phyloP scores from a whole-genome alignment of 2,329 filamentous ascomycete species.

The Ambrosiella cleistominuta region DNA sequence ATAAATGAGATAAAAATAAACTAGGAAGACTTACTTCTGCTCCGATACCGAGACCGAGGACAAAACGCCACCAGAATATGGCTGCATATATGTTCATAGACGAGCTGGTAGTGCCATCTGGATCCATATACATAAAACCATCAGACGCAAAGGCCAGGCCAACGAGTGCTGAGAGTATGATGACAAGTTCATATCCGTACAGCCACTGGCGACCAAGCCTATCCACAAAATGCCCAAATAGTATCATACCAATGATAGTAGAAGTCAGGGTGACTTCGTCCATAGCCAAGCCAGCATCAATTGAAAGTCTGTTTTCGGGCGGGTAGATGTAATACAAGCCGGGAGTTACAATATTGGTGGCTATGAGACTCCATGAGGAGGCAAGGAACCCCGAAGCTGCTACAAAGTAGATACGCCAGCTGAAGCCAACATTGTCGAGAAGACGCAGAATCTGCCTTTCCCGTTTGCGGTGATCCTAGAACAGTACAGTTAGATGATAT shows the following conservation, averaged over 20 bases:
- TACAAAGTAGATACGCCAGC: conserved; percentile 17
- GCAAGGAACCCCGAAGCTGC: conserved; percentile 18
- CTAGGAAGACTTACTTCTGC: conserved; percentile 15
- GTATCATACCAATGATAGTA: conserved; percentile 16
- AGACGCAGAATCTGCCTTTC: conserved; percentile 13
- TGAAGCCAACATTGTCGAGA: conserved; percentile 16
- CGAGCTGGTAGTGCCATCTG: conserved; percentile 1
- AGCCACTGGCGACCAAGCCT: conserved; percentile 16
- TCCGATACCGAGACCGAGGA: conserved; percentile 18
- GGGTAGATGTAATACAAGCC: conserved; percentile 18
- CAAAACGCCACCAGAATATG: conserved; percentile 15
- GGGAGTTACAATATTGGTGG: conserved; percentile 18
- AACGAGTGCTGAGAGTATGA: conserved; percentile 16
- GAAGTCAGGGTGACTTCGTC: conserved; percentile 16
- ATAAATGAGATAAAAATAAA: not conserved
- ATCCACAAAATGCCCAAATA: conserved; percentile 17
- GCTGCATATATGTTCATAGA: conserved; percentile 17
- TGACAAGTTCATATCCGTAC: conserved; percentile 17
- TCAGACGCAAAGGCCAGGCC: conserved; percentile 15
- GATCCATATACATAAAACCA: conserved; percentile 11
- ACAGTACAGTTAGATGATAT: not conserved
- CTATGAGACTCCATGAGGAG: conserved; percentile 18
- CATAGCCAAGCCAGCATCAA: conserved; percentile 14
- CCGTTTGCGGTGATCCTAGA: conserved; percentile 7
- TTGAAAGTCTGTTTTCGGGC: conserved; percentile 2